phyloP scores from a whole-genome alignment of 805 yeast species.

The Allodekkera sacchari region DNA sequence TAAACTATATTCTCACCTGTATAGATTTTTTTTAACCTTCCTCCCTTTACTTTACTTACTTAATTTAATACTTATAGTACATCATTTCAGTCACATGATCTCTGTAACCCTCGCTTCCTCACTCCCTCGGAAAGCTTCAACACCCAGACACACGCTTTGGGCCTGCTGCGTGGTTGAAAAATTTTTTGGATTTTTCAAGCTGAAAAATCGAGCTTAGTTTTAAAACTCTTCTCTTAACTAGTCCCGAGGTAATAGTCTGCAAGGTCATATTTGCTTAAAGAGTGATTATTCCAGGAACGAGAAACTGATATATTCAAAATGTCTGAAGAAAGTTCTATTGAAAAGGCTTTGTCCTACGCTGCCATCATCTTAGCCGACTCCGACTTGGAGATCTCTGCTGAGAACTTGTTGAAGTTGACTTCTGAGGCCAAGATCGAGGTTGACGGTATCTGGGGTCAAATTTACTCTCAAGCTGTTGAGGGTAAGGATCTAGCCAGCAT shows the following conservation, averaged over 20 bases:
- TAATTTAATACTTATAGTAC: no score
- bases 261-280: slow-evolving; percentile 29
- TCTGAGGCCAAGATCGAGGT: slow-evolving; percentile 71
- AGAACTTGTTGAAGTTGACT: slow-evolving; percentile 66
- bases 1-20: no score
- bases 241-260: slow-evolving; percentile 33
- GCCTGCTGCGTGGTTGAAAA: neutral
- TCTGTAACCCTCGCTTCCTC: no score
- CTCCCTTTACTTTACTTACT: no score
- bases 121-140: no score
- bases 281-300: slow-evolving; percentile 32
- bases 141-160: no score
- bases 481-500: slow-evolving; percentile 68
- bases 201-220: neutral
- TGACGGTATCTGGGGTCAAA: slow-evolving; percentile 75
- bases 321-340: slow-evolving; percentile 64
- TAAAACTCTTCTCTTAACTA: neutral
- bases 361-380: slow-evolving; percentile 97
- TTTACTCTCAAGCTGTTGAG: slow-evolving; percentile 75
- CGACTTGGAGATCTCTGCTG: slow-evolving; percentile 85
- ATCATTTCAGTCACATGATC: no score
- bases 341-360: slow-evolving; percentile 94
- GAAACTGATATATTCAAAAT: slow-evolving; percentile 32
- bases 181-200: neutral
- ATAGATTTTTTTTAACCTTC: no score